phyloP scores from a whole-genome alignment of 805 yeast species.

The Metschnikowia kofuensis region DNA sequence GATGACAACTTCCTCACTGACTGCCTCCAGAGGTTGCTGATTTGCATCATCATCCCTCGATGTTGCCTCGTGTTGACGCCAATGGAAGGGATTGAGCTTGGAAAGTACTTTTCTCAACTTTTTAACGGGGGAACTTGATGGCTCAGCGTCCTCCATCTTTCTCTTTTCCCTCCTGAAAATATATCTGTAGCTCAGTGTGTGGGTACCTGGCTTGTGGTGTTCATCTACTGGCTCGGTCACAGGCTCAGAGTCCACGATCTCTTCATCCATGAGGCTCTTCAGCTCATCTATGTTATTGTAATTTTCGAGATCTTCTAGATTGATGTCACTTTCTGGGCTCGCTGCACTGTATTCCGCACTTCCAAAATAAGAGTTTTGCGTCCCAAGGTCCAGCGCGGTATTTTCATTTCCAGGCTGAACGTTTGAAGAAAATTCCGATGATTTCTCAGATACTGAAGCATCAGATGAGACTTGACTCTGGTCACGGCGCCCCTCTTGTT shows the following conservation, averaged over 20 bases:
- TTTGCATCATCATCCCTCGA: too few species aligned
- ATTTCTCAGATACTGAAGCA: too few species aligned
- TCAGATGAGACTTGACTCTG: too few species aligned
- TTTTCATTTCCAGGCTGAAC: neutral
- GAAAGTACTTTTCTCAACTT: slow-evolving; percentile 6
- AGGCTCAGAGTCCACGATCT: too few species aligned
- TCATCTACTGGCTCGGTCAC: too few species aligned
- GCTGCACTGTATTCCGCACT: neutral
- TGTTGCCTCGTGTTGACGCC: slow-evolving; percentile 3
- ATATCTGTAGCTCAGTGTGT: neutral
- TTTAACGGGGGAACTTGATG: slow-evolving; percentile 12
- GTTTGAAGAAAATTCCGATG: too few species aligned
- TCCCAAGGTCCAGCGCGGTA: neutral
- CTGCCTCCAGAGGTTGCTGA: too few species aligned
- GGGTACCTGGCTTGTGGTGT: neutral
- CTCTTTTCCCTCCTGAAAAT: neutral
- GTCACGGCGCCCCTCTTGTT: neutral
- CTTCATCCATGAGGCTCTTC: neutral
- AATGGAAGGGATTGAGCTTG: slow-evolving; percentile 12
- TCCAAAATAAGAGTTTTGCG: neutral
- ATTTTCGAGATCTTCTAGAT: neutral
- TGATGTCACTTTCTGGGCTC: neutral
- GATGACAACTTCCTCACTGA: neutral
- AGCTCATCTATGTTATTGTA: neutral
- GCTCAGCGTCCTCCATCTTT: slow-evolving; percentile 1